Conservation (phyloP, 768 basidiomycete genomes). For the Clitopilus hobsonii region DNA sequence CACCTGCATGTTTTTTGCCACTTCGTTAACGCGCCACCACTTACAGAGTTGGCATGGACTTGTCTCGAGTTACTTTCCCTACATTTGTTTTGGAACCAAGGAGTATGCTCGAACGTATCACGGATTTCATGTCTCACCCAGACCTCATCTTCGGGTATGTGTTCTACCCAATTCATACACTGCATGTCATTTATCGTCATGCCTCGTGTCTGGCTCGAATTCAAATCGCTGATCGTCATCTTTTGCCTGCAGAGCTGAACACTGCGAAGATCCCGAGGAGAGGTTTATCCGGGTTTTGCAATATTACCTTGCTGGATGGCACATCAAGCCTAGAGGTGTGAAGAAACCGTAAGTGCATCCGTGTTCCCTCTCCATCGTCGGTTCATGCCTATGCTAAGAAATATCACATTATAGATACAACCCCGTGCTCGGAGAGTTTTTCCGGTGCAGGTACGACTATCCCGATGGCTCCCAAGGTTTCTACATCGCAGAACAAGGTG, state of each 20-base stretch:
- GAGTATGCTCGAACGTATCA: conserved; percentile 97
- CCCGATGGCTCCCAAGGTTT: conserved; percentile 86
- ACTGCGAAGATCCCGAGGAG: conserved; percentile 80
- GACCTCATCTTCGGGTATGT: conserved; percentile 93
- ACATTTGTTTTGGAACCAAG: conserved; percentile 96
- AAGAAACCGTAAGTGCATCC: conserved; percentile 83
- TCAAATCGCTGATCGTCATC: background rate
- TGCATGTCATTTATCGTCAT: background rate
- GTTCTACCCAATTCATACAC: conserved; percentile 1
- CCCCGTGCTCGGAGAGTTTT: conserved; percentile 96
- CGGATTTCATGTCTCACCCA: conserved; percentile 98
- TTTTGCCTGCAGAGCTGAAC: conserved; percentile 57
- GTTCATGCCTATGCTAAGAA: conserved; percentile 1
- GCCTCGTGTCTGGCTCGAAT: conserved; percentile 5
- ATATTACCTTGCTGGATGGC: conserved; percentile 99
- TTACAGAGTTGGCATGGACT: conserved; percentile 92
- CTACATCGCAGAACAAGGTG: conserved; percentile 95
- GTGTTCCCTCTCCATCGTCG: conserved; percentile 1
- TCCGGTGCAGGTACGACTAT: conserved; percentile 94
- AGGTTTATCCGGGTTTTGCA: conserved; percentile 87
- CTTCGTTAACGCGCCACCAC: background rate
- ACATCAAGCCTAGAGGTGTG: conserved; percentile 98
- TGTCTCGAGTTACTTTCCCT: conserved; percentile 89
- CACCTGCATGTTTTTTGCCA: conserved; percentile 1
- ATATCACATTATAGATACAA: conserved; percentile 64